Conservation (phyloP, 257 asterid species). For the Buddleja alternifolia region DNA sequence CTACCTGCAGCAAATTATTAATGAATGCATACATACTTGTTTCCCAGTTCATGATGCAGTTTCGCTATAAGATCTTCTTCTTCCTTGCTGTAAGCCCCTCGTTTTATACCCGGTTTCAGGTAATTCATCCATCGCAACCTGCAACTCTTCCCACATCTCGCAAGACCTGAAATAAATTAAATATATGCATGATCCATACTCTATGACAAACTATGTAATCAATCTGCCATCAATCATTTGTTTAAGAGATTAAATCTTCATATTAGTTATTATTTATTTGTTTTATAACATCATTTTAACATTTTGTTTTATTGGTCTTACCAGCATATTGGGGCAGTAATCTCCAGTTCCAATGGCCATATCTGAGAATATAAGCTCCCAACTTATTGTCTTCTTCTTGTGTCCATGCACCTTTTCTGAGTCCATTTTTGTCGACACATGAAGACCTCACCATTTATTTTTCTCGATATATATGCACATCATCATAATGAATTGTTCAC, state of each 20-base stretch:
- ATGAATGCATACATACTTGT: constrained; percentile 26
- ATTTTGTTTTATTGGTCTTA: too few species aligned
- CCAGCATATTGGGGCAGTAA: constrained; percentile 52
- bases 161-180: constrained; percentile 29
- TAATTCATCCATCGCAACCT: constrained; percentile 41
- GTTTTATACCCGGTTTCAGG: constrained; percentile 34
- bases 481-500: too few species aligned
- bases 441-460: constrained; percentile 19
- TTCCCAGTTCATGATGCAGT: constrained; percentile 35
- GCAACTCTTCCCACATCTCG: constrained; percentile 43
- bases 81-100: constrained; percentile 34
- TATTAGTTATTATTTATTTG: too few species aligned
- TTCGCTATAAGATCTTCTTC: constrained; percentile 30
- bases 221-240: too few species aligned
- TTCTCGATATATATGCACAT: too few species aligned
- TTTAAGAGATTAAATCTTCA: too few species aligned
- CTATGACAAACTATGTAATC: too few species aligned
- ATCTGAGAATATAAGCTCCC: constrained; percentile 37
- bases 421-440: constrained; percentile 38
- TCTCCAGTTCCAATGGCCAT: too few species aligned
- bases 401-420: constrained; percentile 60
- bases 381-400: constrained; percentile 52
- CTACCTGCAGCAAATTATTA: too few species aligned
- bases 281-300: too few species aligned
- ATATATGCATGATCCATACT: too few species aligned